Percentiles rank a stretch among this genome's conserved stretches.
phyloP scores from a whole-genome alignment of 495 filamentous ascomycete species.

The Opeltia flavorubescens region DNA sequence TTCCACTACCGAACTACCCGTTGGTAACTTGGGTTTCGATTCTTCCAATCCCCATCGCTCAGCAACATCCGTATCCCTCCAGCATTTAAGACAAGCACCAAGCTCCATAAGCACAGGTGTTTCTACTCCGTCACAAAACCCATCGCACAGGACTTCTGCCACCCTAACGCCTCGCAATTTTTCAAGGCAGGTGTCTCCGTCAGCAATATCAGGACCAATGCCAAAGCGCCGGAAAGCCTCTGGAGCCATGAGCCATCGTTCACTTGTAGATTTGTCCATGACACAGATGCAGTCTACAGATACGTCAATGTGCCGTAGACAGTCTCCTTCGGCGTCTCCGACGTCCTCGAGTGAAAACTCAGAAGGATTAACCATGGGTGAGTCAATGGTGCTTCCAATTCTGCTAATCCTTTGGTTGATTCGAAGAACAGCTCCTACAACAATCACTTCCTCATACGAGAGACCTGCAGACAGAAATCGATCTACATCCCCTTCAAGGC shows the following conservation, averaged over 20 bases:
- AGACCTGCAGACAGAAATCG: not conserved
- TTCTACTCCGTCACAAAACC: conserved; percentile 23
- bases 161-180: conserved; percentile 45
- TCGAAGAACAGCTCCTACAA: not conserved
- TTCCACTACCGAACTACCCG: conserved; percentile 39
- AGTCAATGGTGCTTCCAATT: not conserved
- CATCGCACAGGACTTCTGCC: conserved; percentile 29
- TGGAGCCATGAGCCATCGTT: conserved; percentile 35
- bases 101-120: conserved; percentile 15
- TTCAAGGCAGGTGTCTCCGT: conserved; percentile 61
- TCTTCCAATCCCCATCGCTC: conserved; percentile 23
- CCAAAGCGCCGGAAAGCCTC: conserved; percentile 67
- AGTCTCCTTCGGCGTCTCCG: not conserved
- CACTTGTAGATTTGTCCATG: conserved; percentile 66
- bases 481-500: not conserved
- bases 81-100: not conserved
- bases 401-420: not conserved
- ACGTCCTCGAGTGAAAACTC: not conserved
- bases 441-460: not conserved
- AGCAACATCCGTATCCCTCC: not conserved
- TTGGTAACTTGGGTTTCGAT: conserved; percentile 34
- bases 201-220: conserved; percentile 41
- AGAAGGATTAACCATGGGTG: not conserved
- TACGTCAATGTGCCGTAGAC: conserved; percentile 17
- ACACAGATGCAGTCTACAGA: conserved; percentile 47